Percentiles rank a stretch among this genome's conserved stretches.
phyloP scores from a whole-genome alignment of 208 protist species.

The Polymyxa betae region DNA sequence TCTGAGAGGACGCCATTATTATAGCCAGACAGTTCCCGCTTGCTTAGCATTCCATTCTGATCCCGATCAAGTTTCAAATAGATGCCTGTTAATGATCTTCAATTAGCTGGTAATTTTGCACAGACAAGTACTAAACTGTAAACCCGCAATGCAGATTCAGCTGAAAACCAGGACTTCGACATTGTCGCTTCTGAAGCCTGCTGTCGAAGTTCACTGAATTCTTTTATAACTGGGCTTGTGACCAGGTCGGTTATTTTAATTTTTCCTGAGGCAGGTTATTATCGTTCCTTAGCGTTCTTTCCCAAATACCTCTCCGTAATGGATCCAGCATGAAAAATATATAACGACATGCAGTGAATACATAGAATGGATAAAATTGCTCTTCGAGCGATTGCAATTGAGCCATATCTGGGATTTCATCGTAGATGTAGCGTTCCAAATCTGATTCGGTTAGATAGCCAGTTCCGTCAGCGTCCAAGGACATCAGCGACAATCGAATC shows the following conservation, averaged over 20 bases:
- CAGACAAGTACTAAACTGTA: neutral
- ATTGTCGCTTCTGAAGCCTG: neutral
- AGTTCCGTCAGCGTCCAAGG: neutral
- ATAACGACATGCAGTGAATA: neutral
- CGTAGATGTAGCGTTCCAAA: neutral
- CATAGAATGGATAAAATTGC: constrained; percentile 4
- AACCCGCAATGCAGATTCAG: neutral
- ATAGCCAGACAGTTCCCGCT: neutral
- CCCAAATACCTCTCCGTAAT: neutral
- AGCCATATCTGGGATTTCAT: neutral
- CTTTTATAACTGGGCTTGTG: neutral
- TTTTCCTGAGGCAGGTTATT: too few relatives aligned
- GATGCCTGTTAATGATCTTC: neutral
- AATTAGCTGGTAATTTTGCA: neutral
- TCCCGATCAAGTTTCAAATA: neutral
- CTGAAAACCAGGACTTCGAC: neutral
- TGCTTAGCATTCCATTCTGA: constrained; percentile 2
- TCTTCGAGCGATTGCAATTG: neutral
- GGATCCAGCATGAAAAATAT: neutral
- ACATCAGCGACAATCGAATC: neutral
- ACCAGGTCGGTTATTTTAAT: neutral
- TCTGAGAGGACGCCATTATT: neutral
- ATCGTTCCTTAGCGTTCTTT: too few relatives aligned
- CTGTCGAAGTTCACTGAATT: neutral
- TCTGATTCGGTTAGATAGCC: neutral